Evolutionary conservation across 139 green algal genomes (phyloP), one percentile per base, ranked within the genome.

Genomic region (Gonium pectorale): DNA sequence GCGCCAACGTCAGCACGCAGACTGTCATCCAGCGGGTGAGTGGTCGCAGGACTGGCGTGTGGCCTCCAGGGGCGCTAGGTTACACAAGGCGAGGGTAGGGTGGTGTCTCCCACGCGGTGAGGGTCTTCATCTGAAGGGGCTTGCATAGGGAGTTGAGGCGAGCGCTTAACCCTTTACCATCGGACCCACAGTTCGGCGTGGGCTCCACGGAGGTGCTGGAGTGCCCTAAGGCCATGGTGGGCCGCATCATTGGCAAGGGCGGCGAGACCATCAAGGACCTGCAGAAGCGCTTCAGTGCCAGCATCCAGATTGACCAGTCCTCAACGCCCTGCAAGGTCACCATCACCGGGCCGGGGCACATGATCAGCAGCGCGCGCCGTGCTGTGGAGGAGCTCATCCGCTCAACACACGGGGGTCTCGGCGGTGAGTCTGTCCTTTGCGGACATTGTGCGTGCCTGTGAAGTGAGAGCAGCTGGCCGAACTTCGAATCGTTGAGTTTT

Each of bases 201-300:
- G 92, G 94, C 33, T 69, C 84, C 3, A 95, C 91, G 0, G 81
- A 92, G 26, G 88, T 91, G 31, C 26, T 98, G 43, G 90, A 96
- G 51, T 98, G 96, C 87, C 95, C 95, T n/a, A 98, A 98, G 90
- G 66, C 79, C 9, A 95, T 97, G 83, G 92, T 99, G 1, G 97
- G 97, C 3, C 95, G 96, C 56, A 91, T 99, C 33, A 99, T 99
- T 69, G 97, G 97, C 72, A 97, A 97, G 87, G 93, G 95, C 56
- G 97, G 97, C 9, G 96, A 98, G 79, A 98, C 95, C 5, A 98
- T 99, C 94, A 98, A 98, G 91, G 84, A 87, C 24, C 91, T 99
- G 88, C 96, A 99, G 91, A 91, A 91, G 66, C 90, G 95, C 51
- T 98, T 91, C 51, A 91, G 88, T 31, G 91, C 90, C 22, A 94